These are phyloP conservation scores for Aspergillus homomorphus DNA, from an alignment of 495 filamentous ascomycete species.

Conservation along the genomic window DNA sequence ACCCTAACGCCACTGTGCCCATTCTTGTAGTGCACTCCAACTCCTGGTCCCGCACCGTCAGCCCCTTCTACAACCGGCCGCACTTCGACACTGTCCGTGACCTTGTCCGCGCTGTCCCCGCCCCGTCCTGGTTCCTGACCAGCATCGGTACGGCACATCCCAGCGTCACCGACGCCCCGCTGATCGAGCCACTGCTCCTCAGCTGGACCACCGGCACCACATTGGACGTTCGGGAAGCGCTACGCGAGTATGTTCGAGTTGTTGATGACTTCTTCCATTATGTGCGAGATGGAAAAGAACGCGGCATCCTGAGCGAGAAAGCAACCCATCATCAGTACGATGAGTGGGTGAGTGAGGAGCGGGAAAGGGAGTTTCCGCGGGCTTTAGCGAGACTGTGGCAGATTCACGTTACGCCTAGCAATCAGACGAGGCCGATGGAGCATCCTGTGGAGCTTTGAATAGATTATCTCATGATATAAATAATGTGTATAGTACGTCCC, in stretches of 20 bases:
- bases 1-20: constrained; percentile 8
- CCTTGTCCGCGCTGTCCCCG: constrained; percentile 6
- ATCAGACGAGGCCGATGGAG: constrained; percentile 1
- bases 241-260: constrained; percentile 6
- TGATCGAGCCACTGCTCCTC: constrained; percentile 1
- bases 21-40: constrained; percentile 12
- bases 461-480: neutral
- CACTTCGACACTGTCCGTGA: constrained; percentile 10
- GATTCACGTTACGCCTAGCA: constrained; percentile 7
- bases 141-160: constrained; percentile 11
- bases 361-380: constrained; percentile 5
- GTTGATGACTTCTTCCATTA: constrained; percentile 4
- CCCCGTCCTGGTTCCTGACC: constrained; percentile 8
- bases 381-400: constrained; percentile 3
- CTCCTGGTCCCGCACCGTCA: constrained; percentile 8
- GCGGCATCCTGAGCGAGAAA: constrained; percentile 3
- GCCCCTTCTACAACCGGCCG: constrained; percentile 10
- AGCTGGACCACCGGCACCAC: constrained; percentile 8
- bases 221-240: constrained; percentile 1
- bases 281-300: neutral
- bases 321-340: constrained; percentile 6
- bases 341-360: constrained; percentile 7
- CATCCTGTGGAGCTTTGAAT: constrained; percentile 1
- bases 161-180: constrained; percentile 6
- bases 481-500: neutral